Evolutionary conservation across 1,284 basidiomycete genomes (phyloP), one percentile per base, ranked within the genome.

Genomic region (Mycena citricolor): DNA sequence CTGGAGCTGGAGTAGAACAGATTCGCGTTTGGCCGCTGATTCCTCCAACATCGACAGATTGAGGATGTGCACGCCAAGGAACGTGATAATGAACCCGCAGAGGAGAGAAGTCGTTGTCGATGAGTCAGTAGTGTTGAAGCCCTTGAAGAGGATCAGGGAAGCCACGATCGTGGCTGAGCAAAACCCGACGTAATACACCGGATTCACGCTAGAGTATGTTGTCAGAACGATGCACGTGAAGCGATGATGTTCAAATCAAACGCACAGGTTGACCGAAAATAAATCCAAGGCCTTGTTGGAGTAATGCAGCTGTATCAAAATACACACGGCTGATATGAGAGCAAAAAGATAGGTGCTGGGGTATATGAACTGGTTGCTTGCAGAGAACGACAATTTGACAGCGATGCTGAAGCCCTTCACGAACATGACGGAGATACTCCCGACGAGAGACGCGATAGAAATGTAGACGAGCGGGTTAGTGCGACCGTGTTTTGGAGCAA

Each of bases 211-310:
- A 61, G 22, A 34, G 16, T 14, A 21, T 21, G 16, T 21, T n/a
- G n/a, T n/a, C n/a, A n/a, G n/a, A n/a, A n/a, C n/a, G n/a, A n/a
- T n/a, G n/a, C n/a, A n/a, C n/a, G n/a, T 13, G 39, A 32, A 34
- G 21, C n/a, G 32, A 34, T 22, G 4, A 13, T 25, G 26, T 25
- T 28, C 20, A 7, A 37, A 14, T 8, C 13, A 13, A 16, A 78
- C 92, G 57, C 75, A 94, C 90, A 98, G 91, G 62, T 98, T 99
- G 35, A 95, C 98, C 4, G 90, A 93, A 67, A 98, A 99, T 2
- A 86, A 90, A 63, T 98, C 95, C 42, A 99, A 76, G 0, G 97
- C 97, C 64, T 97, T 97, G 76, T 98, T 99, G 70, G 98, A 97
- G 72, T 97, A 98, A 70, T 97, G 94, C 90, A 97, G 94, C 69